Evolutionary conservation across 257 asterid genomes (phyloP).

Genomic region (Avicennia marina): DNA sequence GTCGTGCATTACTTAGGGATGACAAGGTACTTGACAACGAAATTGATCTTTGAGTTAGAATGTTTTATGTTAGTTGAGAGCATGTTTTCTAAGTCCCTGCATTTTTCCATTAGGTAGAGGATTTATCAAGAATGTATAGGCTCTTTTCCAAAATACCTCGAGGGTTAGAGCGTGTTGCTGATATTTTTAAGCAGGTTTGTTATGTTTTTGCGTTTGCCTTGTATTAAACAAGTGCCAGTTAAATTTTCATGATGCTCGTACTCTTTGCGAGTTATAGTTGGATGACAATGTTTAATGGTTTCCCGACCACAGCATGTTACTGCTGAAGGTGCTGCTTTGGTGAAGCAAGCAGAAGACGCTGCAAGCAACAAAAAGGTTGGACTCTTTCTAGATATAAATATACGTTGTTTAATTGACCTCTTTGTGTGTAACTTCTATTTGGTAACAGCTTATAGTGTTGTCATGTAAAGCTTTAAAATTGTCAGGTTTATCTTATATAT

Average conservation of each 20-base stretch:
- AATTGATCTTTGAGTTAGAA: background rate
- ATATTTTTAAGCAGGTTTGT: slow-evolving; percentile 78
- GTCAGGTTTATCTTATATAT: too few relatives aligned
- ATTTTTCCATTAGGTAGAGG: slow-evolving; percentile 56
- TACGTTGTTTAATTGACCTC: background rate
- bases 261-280: background rate
- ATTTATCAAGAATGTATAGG: slow-evolving; percentile 95
- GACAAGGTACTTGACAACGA: slow-evolving; percentile 60
- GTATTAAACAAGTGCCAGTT: background rate
- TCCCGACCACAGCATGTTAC: slow-evolving; percentile 53
- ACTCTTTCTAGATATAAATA: too few relatives aligned
- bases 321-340: slow-evolving; percentile 52
- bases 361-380: slow-evolving; percentile 67
- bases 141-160: slow-evolving; percentile 76
- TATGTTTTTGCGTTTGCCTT: slow-evolving; percentile 7
- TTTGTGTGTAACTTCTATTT: slow-evolving; percentile 1
- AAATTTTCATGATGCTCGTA: slow-evolving; percentile 11
- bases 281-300: slow-evolving; percentile 12
- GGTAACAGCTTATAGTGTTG: too few relatives aligned
- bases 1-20: slow-evolving; percentile 90
- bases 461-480: too few relatives aligned
- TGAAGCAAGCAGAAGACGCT: slow-evolving; percentile 55
- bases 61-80: background rate
- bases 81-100: slow-evolving; percentile 15
- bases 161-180: slow-evolving; percentile 72